Evolutionary conservation across 805 yeast genomes (phyloP).

Genomic region (Grigorovia humatica): DNA sequence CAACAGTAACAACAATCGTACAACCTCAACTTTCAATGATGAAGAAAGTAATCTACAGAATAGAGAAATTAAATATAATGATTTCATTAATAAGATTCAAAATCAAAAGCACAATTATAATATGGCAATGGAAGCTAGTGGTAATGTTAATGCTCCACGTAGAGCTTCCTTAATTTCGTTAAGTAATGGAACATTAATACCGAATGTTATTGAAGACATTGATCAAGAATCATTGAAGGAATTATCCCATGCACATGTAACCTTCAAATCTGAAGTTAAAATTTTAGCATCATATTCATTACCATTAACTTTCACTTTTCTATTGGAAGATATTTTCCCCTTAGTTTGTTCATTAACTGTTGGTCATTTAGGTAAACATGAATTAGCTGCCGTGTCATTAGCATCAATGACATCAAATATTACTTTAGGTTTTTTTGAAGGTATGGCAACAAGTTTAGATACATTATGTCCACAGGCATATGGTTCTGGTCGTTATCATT

Average conservation of each 20-base stretch:
- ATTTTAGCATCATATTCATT: conserved; percentile 31
- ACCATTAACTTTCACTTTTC: conserved; percentile 59
- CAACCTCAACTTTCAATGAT: neutral
- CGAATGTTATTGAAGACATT: conserved; percentile 22
- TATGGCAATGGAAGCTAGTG: conserved; percentile 1
- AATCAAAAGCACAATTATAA: conserved; percentile 13
- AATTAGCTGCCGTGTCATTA: conserved; percentile 73
- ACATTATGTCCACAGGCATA: conserved; percentile 79
- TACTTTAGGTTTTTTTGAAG: conserved; percentile 71
- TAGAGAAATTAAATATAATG: conserved; percentile 23
- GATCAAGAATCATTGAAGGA: conserved; percentile 17
- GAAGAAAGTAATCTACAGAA: neutral
- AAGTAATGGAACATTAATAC: conserved; percentile 20
- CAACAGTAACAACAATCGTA: neutral
- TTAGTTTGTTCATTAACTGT: conserved; percentile 75
- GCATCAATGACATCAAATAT: conserved; percentile 79
- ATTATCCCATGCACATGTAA: conserved; percentile 28
- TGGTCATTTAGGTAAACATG: conserved; percentile 72
- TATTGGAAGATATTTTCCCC: conserved; percentile 63
- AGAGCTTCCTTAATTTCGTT: conserved; percentile 24
- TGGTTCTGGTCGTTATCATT: conserved; percentile 59
- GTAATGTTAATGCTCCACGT: conserved; percentile 6
- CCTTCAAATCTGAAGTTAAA: conserved; percentile 29
- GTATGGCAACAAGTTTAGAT: conserved; percentile 72
- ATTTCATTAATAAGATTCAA: conserved; percentile 24